Base-by-base conservation (phyloP, 208 protist species). In the Leishmania tarentolae region DNA sequence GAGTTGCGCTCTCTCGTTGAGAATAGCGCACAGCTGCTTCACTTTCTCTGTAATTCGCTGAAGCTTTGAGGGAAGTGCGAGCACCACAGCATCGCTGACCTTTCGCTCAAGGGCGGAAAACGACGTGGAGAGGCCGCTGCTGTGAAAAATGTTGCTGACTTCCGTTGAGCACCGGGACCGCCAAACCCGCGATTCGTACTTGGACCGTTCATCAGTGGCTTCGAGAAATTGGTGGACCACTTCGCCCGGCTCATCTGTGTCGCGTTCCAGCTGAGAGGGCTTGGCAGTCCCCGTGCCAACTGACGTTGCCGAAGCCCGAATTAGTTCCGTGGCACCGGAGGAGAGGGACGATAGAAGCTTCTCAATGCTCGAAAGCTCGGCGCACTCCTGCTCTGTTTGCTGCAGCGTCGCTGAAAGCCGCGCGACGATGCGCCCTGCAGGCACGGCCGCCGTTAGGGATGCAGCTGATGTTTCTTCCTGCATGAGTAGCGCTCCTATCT, bases 111-210 rank as follows among this genome's bases (percentile, higher is more conserved):
- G 52, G 0, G 82, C 37, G 24, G 59, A 50, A 21, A 81, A 68
- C 3, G 77, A 37, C 19, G 82, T 81, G 8, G 82, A 85, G 7
- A 85, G 24, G 50, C 77, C 77, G 42, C 63, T 81, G 42, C 77
- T 63, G 63, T 81, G 53, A 46, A 82, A 79, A 0, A 78, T 37
- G 17, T 63, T 68, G 2, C 35, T 63, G 0, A 46, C 76, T 1
- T 61, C 61, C 4, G 35, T 44, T 8, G 76, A 9, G 35, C 70
- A 47, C 82, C 75, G 81, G 52, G 52, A 2, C 9, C 31, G 15
- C n/a, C 13, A 19, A 28, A 24, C 35, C 44, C 28, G 56, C 0
- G 35, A 78, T 17, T 65, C 28, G 28, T 3, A 11, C 40, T 15
- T 17, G 52, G 68, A 35, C 7, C 24, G 19, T 13, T 52, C 68